Evolutionary conservation across 805 yeast species (phyloP), one percentile per base, ranked within the genome.

Genomic region (Dipodascus geniculatus): DNA sequence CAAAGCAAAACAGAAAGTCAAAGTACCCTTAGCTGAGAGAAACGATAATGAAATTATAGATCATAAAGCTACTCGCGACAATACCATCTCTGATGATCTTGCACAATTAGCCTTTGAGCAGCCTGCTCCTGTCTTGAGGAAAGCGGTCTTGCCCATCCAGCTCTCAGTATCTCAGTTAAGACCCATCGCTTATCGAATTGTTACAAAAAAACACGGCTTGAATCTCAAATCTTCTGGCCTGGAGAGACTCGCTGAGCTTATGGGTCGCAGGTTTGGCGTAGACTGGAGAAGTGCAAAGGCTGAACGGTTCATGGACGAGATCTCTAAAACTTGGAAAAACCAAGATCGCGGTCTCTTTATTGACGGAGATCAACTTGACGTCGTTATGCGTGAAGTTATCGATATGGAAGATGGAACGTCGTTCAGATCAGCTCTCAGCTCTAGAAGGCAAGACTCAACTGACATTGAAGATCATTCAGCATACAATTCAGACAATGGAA

Each of bases 131-230:
- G 44, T n/a, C 4, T 17, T 38, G 14, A 38, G 44, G 14, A 38
- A 38, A 16, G 73, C 72, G 3, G 79, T 76, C 19, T 74, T 90
- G 11, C 97, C 97, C 0, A 82, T 87, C 1, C 76, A 77, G 54
- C 78, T 91, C 1, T 85, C 82, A 52, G 87, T 96, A 0, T 79
- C 91, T 0, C 86, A 86, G 62, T 71, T 93, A 48, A 77, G 99
- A 48, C 99, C 99, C 0, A 71, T 91, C 50, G 97, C 97, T 0
- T 93, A 90, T 66, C 74, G 99, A 44, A 79, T 91, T 1, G 68
- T 93, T 6, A 87, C 98, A 2, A 91, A 89, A 68, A 93, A 91
- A 64, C 91, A 88, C 65, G 96, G 97, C 0, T 76, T 93, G 24
- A 89, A 89, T 66, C 78, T 93, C 58, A 88, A 91, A 62, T 82